Evolutionary conservation across 306 rosid species (phyloP), one percentile per base, ranked within the genome.

Genomic region (Betula pendula): DNA sequence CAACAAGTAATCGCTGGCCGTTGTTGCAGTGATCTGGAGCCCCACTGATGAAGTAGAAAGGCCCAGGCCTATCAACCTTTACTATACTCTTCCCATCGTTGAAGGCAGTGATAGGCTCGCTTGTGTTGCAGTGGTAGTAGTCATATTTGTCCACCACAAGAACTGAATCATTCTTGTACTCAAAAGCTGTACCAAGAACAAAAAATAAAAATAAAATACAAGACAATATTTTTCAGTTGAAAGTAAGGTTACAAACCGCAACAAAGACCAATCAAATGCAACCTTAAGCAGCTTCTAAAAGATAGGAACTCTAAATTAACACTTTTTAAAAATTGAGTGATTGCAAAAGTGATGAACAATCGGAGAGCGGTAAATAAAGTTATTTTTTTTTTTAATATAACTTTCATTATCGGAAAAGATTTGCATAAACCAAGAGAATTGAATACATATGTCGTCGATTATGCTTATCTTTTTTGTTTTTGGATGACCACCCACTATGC

Each of bases 31-130:
- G 95, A 40, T 81, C 74, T 1, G 62, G 75, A 12, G 48, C 72
- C n/a, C 93, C 96, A 33, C 97, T 92, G 79, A 92, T 85, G 90
- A 92, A 94, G 81, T 84, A 94, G 79, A 88, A 92, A 15, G 89
- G 60, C 0, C 97, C 96, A 1, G 96, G 62, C 76, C 87, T 83
- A 66, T 95, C 90, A 8, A 95, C 96, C 48, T 81, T 81, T 43
- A 92, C 66, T 3, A 75, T 6, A 71, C 90, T 91, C 77, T 85
- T 92, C 19, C 96, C 97, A 42, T 92, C 86, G 77, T 86, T 72
- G 12, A 89, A 90, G 13, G 80, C 87, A 25, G 86, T 59, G 60
- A 90, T 87, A n/a, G 95, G 93, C 4, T 88, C 53, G 29, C 76
- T 86, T 62, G 89, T 45, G 44, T 89, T 82, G 80, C 98, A 95